Percentiles rank a stretch among this genome's conserved stretches.
These are phyloP conservation scores for Coniosporium apollinis DNA, from an alignment of 495 filamentous ascomycete species.

Conservation along the genomic window DNA sequence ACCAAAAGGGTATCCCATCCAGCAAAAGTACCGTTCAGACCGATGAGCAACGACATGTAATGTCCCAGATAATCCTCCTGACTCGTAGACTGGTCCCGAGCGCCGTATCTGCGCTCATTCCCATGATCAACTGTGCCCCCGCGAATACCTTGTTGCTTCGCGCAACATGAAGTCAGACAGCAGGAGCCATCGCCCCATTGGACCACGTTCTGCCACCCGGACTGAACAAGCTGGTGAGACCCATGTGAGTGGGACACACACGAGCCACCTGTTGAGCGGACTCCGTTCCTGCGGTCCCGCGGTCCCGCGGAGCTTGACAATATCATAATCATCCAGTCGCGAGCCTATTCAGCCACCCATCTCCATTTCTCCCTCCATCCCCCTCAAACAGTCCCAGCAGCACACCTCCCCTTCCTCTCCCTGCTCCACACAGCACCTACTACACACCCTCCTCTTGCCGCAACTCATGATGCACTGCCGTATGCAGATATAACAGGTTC, in stretches of 20 bases:
- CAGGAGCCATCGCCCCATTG: no score
- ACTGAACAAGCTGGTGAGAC: background rate
- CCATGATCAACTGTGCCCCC: no score
- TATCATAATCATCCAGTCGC: background rate
- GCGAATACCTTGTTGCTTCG: no score
- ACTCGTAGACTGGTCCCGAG: no score
- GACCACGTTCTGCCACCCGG: no score
- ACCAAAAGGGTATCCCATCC: no score
- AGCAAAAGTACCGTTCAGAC: no score
- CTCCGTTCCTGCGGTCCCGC: background rate
- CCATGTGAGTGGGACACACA: background rate
- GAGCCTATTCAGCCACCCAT: background rate
- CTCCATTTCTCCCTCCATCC: background rate
- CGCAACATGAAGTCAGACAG: no score
- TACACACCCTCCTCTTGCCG: conserved; percentile 1
- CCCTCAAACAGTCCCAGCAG: conserved; percentile 2
- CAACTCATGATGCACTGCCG: conserved; percentile 24
- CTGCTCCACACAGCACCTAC: conserved; percentile 3
- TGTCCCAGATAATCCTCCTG: no score
- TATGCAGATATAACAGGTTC: conserved; percentile 37
- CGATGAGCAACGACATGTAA: no score
- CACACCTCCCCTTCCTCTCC: conserved; percentile 4
- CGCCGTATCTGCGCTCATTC: no score
- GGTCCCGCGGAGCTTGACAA: background rate
- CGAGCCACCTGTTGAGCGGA: background rate